Conservation (phyloP, 805 yeast genomes). For the Hanseniaspora vineae region DNA sequence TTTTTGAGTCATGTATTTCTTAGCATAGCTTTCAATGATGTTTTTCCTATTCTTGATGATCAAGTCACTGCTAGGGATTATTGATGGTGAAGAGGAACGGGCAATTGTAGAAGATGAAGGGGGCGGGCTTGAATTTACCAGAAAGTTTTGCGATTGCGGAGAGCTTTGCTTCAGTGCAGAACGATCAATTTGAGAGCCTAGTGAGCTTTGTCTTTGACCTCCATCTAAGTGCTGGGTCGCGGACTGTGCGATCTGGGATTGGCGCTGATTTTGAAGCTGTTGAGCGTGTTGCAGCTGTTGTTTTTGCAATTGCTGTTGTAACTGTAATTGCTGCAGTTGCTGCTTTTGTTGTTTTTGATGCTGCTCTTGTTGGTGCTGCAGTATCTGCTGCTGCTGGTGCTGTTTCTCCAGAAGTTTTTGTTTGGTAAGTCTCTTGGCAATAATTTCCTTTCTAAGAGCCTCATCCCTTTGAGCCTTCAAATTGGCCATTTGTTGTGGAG, state of each 20-base stretch:
- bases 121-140: too few species aligned
- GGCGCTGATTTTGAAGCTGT: conserved; percentile 1
- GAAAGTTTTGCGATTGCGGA: too few species aligned
- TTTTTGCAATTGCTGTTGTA: conserved; percentile 2
- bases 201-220: conserved; percentile 1
- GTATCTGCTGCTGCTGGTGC: conserved; percentile 12
- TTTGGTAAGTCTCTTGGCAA: conserved; percentile 20
- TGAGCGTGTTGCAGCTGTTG: conserved; percentile 4
- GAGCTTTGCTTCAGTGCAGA: too few species aligned
- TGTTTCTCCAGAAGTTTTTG: conserved; percentile 18
- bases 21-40: conserved; percentile 20
- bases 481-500: conserved; percentile 75
- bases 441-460: conserved; percentile 56
- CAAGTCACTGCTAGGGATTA: conserved; percentile 8
- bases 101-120: too few species aligned
- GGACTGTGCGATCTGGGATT: background rate
- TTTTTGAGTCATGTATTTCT: conserved; percentile 19
- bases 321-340: conserved; percentile 1
- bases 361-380: conserved; percentile 6
- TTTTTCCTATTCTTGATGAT: conserved; percentile 17
- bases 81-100: conserved; percentile 2
- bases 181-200: too few species aligned
- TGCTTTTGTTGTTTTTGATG: conserved; percentile 9
- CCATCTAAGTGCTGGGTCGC: conserved; percentile 3
- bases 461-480: conserved; percentile 79